These are phyloP conservation scores for Exophiala aquamarina DNA, from an alignment of 2,329 filamentous ascomycete species.

Conservation along the genomic window DNA sequence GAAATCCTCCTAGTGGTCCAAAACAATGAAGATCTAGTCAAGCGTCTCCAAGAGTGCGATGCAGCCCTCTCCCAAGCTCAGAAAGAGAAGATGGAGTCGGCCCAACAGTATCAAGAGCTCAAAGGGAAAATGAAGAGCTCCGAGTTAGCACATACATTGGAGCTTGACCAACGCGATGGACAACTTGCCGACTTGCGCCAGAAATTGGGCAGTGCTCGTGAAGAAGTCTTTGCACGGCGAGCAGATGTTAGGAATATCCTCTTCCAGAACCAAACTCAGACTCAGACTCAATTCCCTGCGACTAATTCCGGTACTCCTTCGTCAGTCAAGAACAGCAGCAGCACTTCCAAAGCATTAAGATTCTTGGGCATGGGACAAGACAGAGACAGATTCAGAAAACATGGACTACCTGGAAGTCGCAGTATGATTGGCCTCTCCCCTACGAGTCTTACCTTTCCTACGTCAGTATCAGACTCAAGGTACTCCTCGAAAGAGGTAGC, in stretches of 20 bases:
- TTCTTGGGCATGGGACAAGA: conserved; percentile 22
- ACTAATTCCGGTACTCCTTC: too few species aligned
- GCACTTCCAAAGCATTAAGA: conserved; percentile 19
- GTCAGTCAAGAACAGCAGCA: conserved; percentile 13
- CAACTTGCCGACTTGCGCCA: conserved; percentile 19
- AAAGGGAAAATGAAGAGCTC: conserved; percentile 17
- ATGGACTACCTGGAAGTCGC: conserved; percentile 12
- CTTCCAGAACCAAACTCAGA: conserved; percentile 11
- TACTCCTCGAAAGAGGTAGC: conserved; percentile 19
- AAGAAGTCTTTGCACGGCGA: conserved; percentile 21
- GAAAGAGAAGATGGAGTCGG: conserved; percentile 3
- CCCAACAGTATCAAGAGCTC: conserved; percentile 19
- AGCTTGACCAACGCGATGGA: conserved; percentile 19
- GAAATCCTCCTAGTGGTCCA: conserved; percentile 18
- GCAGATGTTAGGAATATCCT: conserved; percentile 22
- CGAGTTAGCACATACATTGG: conserved; percentile 17
- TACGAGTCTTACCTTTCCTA: background rate
- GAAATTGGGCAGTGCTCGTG: conserved; percentile 21
- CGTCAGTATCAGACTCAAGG: conserved; percentile 5
- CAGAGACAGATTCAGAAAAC: conserved; percentile 14
- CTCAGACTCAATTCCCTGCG: too few species aligned
- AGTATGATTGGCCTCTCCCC: conserved; percentile 17
- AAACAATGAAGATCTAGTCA: conserved; percentile 12
- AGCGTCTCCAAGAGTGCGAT: conserved; percentile 11
- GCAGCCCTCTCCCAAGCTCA: conserved; percentile 4